Conservation (phyloP, 176 grass and related monocot species). For the Triticum turgidum region DNA sequence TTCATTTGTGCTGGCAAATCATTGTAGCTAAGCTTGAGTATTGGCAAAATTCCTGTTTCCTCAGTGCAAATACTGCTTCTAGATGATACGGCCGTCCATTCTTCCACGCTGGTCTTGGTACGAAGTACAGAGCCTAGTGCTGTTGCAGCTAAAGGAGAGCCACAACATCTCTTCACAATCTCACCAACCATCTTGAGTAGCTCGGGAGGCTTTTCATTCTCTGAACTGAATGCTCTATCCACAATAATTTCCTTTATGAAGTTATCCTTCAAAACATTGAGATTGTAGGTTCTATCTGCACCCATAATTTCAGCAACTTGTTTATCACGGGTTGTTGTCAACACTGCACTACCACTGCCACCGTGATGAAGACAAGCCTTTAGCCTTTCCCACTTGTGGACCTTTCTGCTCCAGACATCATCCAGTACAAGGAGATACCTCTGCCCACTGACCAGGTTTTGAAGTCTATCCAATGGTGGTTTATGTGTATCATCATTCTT, state of each 20-base stretch:
- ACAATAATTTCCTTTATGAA: background rate
- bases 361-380: background rate
- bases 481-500: too few species aligned
- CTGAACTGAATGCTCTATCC: background rate
- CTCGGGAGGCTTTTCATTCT: background rate
- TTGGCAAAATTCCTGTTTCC: background rate
- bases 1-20: background rate
- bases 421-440: too few species aligned
- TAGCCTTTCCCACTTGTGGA: background rate
- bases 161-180: background rate
- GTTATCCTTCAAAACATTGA: background rate
- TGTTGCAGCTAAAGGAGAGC: background rate
- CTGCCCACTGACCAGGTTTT: too few species aligned
- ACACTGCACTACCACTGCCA: background rate
- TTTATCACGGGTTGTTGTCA: conserved; percentile 23
- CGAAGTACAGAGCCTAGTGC: conserved; percentile 4
- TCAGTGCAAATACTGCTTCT: background rate
- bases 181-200: background rate
- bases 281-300: background rate
- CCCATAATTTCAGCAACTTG: background rate
- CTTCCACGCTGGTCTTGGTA: background rate
- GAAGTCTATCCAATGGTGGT: too few species aligned
- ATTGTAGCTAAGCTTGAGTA: background rate
- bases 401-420: too few species aligned
- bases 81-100: background rate